A percentile compares a stretch with the other conserved stretches of the same genome.
These are phyloP conservation scores for Podila clonocystis DNA, from an alignment of 192 early-diverging fungal species.

Conservation along the genomic window DNA sequence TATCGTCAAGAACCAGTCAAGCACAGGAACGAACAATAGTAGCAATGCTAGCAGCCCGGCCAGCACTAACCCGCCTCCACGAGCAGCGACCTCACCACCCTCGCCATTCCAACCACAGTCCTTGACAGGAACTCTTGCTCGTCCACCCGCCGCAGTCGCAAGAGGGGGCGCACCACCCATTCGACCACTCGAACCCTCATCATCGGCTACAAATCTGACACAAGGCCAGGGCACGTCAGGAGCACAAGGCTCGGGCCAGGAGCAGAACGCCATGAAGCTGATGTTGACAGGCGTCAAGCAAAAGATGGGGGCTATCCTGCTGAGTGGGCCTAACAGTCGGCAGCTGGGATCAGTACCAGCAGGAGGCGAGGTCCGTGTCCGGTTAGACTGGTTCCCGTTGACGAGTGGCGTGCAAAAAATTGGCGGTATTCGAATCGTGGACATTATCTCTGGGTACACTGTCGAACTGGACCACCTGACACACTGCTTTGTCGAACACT, in stretches of 20 bases:
- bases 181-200: conserved; percentile 11
- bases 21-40: conserved; percentile 2
- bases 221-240: background rate
- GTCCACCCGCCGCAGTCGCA: conserved; percentile 37
- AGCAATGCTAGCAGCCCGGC: background rate
- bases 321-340: conserved; percentile 67
- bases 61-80: background rate
- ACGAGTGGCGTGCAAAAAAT: conserved; percentile 87
- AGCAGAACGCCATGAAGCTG: conserved; percentile 59
- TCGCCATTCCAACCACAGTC: conserved; percentile 10
- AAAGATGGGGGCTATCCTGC: conserved; percentile 80
- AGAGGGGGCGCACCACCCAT: conserved; percentile 21
- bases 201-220: conserved; percentile 10
- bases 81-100: conserved; percentile 7
- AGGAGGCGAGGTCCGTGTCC: conserved; percentile 68
- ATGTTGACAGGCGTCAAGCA: conserved; percentile 74
- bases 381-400: conserved; percentile 84
- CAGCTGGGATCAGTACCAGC: conserved; percentile 72
- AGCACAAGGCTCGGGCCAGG: conserved; percentile 5
- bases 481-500: conserved; percentile 71
- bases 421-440: conserved; percentile 78
- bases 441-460: conserved; percentile 76
- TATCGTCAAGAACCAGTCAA: conserved; percentile 45
- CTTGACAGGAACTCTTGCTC: conserved; percentile 18
- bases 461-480: conserved; percentile 84